Base-by-base conservation (phyloP, 176 grass and related monocot genomes). In the Ananas comosus region DNA sequence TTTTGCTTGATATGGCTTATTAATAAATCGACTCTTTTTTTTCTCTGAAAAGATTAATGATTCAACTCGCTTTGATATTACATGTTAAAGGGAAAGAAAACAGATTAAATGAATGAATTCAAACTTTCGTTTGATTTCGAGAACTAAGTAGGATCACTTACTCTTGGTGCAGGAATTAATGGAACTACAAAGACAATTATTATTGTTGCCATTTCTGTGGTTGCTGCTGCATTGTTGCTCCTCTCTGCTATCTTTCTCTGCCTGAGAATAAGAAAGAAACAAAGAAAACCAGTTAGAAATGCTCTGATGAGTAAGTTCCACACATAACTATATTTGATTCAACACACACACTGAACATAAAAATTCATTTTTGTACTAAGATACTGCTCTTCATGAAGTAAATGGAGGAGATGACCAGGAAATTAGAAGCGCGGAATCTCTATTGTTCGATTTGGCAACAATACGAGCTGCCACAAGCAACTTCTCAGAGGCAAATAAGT, bases 401-500 rank as follows among this genome's bases (percentile, higher is more conserved):
- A 73, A 59, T 2, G 0, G 52, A 23, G 65, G 5, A 19, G 54
- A 64, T 56, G 56, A 71, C 1, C 49, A 78, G 10, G 81, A 80
- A 13, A 83, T 72, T 21, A 69, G 16, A 51, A 52, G 59, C 25
- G 68, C 61, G 2, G 78, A 65, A 10, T 57, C 67, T 52, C 49
- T 85, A 9, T 49, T 69, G 47, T 81, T 85, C 2, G 86, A 88
- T 79, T 57, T 87, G 16, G 18, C 22, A 3, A 83, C 68, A 2
- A 24, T 87, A 1, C 10, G 19, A 73, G 57, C 64, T 33, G 88
- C 88, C 9, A 87, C 88, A 0, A 10, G 67, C 53, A 80, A 87
- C 51, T 91, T 91, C 16, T 85, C 81, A 3, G 78, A 91, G 23
- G 72, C 67, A 50, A 88, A 91, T n/a, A 82, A 72, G 56, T 78